Evolutionary conservation across 164 flowering plant genomes (phyloP), one percentile per base, ranked within the genome.

Genomic region (Tetracentron sinense): DNA sequence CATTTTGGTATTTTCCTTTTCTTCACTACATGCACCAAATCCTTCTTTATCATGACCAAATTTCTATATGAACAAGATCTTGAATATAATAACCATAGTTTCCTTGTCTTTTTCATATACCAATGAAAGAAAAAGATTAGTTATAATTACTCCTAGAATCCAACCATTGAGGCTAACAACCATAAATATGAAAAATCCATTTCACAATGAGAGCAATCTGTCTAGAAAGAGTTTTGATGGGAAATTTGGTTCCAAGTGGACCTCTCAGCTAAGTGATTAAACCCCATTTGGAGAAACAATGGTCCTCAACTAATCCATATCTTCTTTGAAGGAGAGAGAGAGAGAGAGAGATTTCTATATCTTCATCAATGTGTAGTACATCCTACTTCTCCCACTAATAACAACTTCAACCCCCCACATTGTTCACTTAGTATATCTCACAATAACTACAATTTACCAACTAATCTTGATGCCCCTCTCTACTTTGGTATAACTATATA

Each of bases 401-500:
- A 73, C 59, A 69, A 56, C 60, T 44, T 60, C 60, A 62, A 71
- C 16, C 51, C n/a, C 60, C 33, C 26, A 61, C 53, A 53, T 50
- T 38, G 20, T 52, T 42, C 42, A 46, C 50, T 73, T 70, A 64
- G 72, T 64, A 70, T 70, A 71, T 30, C 55, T 53, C 54, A 61
- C 48, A n/a, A 61, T 57, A 63, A 65, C 62, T 65, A 68, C 63
- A 66, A 57, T 49, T 71, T 67, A 61, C 70, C 77, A 65, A 51
- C 75, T 61, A 73, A 70, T 44, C 38, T 61, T 61, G 5, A 23
- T 58, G 35, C 52, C n/a, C 50, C 62, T 47, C 58, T 19, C 26
- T 54, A 31, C 25, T 14, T 35, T 66, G 19, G 47, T 16, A 19
- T 22, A 50, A 27, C 29, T 47, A 23, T 35, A 46, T 72, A 75